phyloP scores from a whole-genome alignment of 257 asterid genomes.

The Solanum tarijense region DNA sequence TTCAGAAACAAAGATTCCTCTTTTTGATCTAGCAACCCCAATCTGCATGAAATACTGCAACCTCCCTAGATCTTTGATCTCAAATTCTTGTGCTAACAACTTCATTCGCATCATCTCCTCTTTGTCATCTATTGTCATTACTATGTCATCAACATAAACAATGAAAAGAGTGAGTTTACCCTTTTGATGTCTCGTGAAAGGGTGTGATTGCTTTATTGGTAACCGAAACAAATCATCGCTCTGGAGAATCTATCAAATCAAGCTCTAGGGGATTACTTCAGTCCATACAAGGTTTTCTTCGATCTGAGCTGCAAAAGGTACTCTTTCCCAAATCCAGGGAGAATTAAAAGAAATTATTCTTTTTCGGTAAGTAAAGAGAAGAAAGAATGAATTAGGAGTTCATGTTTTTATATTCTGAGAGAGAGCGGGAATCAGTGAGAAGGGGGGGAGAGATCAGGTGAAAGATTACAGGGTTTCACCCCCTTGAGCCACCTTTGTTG shows the following conservation, averaged over 20 bases:
- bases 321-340: background rate
- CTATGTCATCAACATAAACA: background rate
- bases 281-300: background rate
- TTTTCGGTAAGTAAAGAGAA: background rate
- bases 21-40: background rate
- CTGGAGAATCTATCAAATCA: background rate
- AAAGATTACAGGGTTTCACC: background rate
- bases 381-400: background rate
- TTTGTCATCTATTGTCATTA: background rate
- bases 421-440: background rate
- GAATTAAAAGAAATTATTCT: background rate
- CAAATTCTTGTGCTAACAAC: background rate
- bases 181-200: background rate
- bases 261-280: background rate
- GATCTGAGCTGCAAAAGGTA: background rate
- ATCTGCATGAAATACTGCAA: background rate
- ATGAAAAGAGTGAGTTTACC: background rate
- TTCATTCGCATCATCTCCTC: background rate
- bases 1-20: background rate
- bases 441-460: background rate
- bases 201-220: background rate
- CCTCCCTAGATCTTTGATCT: background rate
- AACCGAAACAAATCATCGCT: background rate
- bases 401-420: background rate
- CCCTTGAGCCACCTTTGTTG: background rate